These are phyloP conservation scores for Maudiozyma pseudohumilis DNA, from an alignment of 805 yeast species.

Conservation along the genomic window DNA sequence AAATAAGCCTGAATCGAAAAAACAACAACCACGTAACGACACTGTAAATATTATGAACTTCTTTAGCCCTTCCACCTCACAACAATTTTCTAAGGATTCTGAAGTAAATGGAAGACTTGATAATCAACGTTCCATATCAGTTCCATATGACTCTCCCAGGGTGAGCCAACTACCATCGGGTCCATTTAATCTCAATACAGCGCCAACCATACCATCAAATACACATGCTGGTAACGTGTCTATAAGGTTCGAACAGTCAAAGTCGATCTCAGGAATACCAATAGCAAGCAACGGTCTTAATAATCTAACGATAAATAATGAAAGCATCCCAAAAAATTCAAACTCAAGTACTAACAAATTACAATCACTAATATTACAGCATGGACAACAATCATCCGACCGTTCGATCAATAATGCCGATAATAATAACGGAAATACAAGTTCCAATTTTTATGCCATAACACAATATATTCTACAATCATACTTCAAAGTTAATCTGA, in stretches of 20 bases:
- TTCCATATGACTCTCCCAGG: conserved; percentile 1
- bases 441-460: conserved; percentile 21
- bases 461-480: conserved; percentile 24
- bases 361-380: conserved; percentile 11
- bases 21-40: no score
- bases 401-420: conserved; percentile 6
- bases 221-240: background rate
- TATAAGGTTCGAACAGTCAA: background rate
- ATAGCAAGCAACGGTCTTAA: no score
- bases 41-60: conserved; percentile 3
- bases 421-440: conserved; percentile 5
- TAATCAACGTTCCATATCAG: conserved; percentile 1
- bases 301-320: no score
- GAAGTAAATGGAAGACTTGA: background rate
- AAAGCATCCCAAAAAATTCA: background rate
- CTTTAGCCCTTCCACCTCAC: conserved; percentile 1
- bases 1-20: no score
- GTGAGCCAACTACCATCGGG: background rate
- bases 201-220: background rate
- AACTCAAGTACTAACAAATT: conserved; percentile 13
- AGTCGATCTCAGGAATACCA: no score
- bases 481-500: conserved; percentile 22
- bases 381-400: conserved; percentile 14
- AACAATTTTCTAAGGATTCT: background rate
- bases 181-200: background rate